phyloP scores from a whole-genome alignment of 176 grass and related monocot genomes.

The Tillandsia leiboldiana region DNA sequence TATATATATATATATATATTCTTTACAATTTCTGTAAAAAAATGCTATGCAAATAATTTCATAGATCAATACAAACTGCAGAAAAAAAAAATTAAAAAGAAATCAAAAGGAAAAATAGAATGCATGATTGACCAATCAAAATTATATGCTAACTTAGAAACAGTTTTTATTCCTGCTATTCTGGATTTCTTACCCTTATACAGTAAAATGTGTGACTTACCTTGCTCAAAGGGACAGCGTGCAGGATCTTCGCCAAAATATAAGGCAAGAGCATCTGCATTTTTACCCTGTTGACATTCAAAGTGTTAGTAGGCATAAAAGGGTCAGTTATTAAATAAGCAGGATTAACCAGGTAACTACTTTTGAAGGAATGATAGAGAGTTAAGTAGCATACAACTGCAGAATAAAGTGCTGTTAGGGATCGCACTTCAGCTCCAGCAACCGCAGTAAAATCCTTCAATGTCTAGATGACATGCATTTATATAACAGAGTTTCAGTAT shows the following conservation, averaged over 20 bases:
- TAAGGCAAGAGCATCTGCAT: conserved; percentile 60
- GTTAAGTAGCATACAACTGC: conserved; percentile 63
- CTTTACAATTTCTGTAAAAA: no score
- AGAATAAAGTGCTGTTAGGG: conserved; percentile 57
- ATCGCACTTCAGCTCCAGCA: conserved; percentile 66
- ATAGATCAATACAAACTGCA: no score
- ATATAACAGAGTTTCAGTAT: background rate
- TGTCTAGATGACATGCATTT: conserved; percentile 48
- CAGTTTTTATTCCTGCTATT: background rate
- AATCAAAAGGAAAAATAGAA: background rate
- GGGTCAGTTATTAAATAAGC: conserved; percentile 9
- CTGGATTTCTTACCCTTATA: no score
- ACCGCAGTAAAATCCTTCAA: conserved; percentile 69
- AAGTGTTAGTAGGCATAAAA: conserved; percentile 15
- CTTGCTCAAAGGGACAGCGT: conserved; percentile 86
- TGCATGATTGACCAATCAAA: background rate
- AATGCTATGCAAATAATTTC: no score
- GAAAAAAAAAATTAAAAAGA: no score
- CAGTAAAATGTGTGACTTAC: conserved; percentile 26
- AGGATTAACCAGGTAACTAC: conserved; percentile 18
- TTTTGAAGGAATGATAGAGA: conserved; percentile 14
- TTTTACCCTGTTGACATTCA: conserved; percentile 58
- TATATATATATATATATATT: no score
- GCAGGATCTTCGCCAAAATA: conserved; percentile 98
- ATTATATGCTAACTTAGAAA: background rate